Evolutionary conservation across 2,329 filamentous ascomycete genomes (phyloP).

Genomic region (Shiraia sp.): DNA sequence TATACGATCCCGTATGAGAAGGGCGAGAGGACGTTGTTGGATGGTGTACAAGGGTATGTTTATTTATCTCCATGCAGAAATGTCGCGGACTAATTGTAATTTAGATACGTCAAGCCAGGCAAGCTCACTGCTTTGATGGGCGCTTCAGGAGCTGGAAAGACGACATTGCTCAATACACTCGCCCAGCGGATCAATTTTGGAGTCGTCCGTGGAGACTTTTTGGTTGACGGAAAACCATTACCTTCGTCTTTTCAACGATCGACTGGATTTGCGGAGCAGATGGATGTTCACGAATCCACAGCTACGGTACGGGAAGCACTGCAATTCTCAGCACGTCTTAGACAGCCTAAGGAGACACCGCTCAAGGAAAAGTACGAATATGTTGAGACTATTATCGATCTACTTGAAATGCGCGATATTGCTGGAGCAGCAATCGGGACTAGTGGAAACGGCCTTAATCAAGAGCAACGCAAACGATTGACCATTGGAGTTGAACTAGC

Average conservation of each 20-base stretch:
- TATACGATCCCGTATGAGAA: constrained; percentile 67
- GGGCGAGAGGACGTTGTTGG: constrained; percentile 54
- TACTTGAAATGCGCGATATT: constrained; percentile 67
- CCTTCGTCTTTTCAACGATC: constrained; percentile 75
- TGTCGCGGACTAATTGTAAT: neutral
- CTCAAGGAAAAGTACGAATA: constrained; percentile 66
- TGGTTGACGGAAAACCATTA: constrained; percentile 47
- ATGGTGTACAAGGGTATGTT: constrained; percentile 64
- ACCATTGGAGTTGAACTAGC: constrained; percentile 66
- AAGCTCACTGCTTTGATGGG: constrained; percentile 81
- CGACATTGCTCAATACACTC: constrained; percentile 42
- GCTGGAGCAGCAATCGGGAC: constrained; percentile 67
- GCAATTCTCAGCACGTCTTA: constrained; percentile 65
- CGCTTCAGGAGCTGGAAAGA: constrained; percentile 60
- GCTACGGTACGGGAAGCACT: constrained; percentile 68
- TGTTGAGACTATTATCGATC: constrained; percentile 65
- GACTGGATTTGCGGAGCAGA: constrained; percentile 76
- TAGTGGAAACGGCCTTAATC: constrained; percentile 53
- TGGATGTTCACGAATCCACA: constrained; percentile 65
- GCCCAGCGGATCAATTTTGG: constrained; percentile 51
- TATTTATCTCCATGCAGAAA: no score
- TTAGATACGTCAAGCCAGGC: constrained; percentile 80
- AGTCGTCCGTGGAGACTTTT: constrained; percentile 49
- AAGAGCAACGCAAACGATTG: constrained; percentile 70
- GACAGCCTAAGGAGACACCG: constrained; percentile 63